Base-by-base conservation (phyloP, 1,284 basidiomycete species). In the Malassezia slooffiae region DNA sequence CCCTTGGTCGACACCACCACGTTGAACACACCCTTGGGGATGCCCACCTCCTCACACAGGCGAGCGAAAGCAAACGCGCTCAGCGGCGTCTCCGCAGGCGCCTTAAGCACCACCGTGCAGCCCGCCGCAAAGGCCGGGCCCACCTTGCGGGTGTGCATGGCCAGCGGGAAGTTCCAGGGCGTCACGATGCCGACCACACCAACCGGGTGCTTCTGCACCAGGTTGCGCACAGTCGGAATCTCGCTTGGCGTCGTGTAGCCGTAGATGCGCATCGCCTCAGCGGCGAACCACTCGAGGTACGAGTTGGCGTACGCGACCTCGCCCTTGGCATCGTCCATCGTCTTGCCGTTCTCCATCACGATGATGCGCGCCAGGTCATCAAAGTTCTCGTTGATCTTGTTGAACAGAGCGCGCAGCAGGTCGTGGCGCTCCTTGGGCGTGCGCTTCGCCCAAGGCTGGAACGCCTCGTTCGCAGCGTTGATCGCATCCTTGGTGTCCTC, bases 11-110 rank as follows among this genome's bases (percentile, higher is more conserved):
- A 87, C 10, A 88, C 87, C 33, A 97, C 79, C 43, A 95, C 77
- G 71, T 97, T 96, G 70, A 99, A 80, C 33, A 96, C 90, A 39
- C 93, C 93, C 41, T 85, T 80, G 11, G 93, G 91, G 35, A 97
- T 75, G 32, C 90, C 91, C 10, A 90, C 91, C 45, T 87, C 80
- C 37, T 77, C 76, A 13, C 81, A 80, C 21, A 95, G 78, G 72
- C 90, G 85, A 6, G 79, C 80, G 13, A 93, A 74, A 4, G 91
- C 93, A 16, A 97, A 77, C 13, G 83, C 81, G 27, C 88, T 89
- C 72, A 86, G 93, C 0, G 93, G 93, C 0, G 93, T 90, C 72
- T 99, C 91, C 1, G 89, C 79, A 2, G 93, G 83, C 3, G 90
- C 89, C 69, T 99, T 97, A 71, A 96, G 80, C 42, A 99, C 90